Evolutionary conservation across 176 grass and related monocot species (phyloP), one percentile per base, ranked within the genome.

Genomic region (Triticum dicoccoides): DNA sequence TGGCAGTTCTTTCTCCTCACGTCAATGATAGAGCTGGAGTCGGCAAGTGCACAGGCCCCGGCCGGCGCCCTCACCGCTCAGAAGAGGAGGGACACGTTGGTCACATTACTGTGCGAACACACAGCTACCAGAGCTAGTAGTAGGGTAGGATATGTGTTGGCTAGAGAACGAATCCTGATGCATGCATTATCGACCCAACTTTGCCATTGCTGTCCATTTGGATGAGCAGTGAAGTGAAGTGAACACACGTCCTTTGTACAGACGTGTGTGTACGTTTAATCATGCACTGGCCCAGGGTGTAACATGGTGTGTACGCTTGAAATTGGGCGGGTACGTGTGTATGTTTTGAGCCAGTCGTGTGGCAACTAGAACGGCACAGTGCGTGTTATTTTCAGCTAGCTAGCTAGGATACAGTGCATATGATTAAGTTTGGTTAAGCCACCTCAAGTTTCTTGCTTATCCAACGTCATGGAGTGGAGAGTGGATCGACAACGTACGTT

Each of bases 231-330:
- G 68, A 70, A 70, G 34, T 47, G 71, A 76, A 76, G 44, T 52
- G 73, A 76, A 75, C 72, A 2, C 51, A 51, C 30, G n/a, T 18
- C n/a, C 11, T 82, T 70, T 72, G 56, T 37, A 37, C 63, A 41
- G 3, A 34, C 37, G 77, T 61, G 27, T 67, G 49, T 17, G 51
- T 13, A 12, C 11, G 3, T 45, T 47, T 20, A 54, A 23, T 21
- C 29, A 49, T 51, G 44, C 3, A 18, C 25, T 29, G 52, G 47
- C 11, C 64, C 42, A 56, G 9, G 17, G 30, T 76, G 38, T 51
- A 69, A 77, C 71, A 77, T 82, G 83, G 83, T 15, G 49, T 89
- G 71, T 82, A 71, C 49, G 52, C n/a, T 72, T 18, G 83, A 41
- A 21, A 58, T 9, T 56, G 65, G 54, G 65, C 78, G 18, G 6